phyloP scores from a whole-genome alignment of 768 basidiomycete genomes.

The Pisolithus sp. region DNA sequence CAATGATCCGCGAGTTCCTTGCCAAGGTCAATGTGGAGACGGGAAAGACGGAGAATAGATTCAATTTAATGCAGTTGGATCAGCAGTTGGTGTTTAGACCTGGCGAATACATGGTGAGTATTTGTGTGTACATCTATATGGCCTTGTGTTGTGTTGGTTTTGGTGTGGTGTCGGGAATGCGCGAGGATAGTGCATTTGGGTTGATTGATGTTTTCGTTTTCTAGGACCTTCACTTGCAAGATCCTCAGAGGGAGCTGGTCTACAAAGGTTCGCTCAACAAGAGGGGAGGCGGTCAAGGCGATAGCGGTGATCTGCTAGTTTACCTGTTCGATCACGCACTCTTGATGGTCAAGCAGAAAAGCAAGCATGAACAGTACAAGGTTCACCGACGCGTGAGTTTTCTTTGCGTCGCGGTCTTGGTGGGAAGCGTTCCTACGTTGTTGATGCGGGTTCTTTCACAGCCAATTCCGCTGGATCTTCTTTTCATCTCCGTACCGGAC shows the following conservation, averaged over 20 bases:
- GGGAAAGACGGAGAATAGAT: constrained; percentile 92
- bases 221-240: constrained; percentile 79
- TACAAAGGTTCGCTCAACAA: constrained; percentile 89
- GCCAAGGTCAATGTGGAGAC: constrained; percentile 87
- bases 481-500: constrained; percentile 74
- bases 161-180: neutral
- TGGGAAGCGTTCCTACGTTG: neutral
- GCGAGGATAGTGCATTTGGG: neutral
- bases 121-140: constrained; percentile 8
- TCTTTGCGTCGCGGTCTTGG: neutral
- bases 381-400: constrained; percentile 83
- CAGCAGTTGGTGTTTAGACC: constrained; percentile 86
- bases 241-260: constrained; percentile 86
- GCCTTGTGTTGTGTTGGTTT: neutral
- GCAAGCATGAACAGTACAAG: constrained; percentile 85
- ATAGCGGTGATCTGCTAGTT: constrained; percentile 85
- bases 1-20: constrained; percentile 75
- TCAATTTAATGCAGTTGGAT: constrained; percentile 91
- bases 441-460: constrained; percentile 24
- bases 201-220: neutral
- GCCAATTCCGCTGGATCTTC: constrained; percentile 95
- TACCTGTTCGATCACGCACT: constrained; percentile 97
- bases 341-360: constrained; percentile 91
- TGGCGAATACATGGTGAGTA: constrained; percentile 79
- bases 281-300: constrained; percentile 58